Evolutionary conservation across 306 rosid species (phyloP), one percentile per base, ranked within the genome.

Genomic region (Dalbergia oliveri): DNA sequence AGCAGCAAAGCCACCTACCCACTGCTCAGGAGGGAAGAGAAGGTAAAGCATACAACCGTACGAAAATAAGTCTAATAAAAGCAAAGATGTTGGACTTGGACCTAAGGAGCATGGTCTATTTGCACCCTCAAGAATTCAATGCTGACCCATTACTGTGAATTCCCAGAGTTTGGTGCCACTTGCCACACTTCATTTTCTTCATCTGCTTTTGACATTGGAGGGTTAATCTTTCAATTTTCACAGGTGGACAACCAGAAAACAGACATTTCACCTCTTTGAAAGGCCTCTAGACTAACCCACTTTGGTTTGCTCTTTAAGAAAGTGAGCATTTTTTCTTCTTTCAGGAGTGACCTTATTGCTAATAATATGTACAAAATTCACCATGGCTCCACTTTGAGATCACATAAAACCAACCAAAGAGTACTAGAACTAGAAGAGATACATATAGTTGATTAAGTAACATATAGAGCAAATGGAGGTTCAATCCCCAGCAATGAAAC

Each of bases 231-330:
- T 87, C 84, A 83, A 61, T 59, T 84, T 69, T 83, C 82, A 81
- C 41, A 67, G 8, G 69, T 60, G 18, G 49, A 69, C 84, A 75
- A 78, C 60, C 54, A 75, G 81, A 86, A 90, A 82, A 68, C 78
- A 54, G 88, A 91, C 91, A 83, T 77, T 81, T 74, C 80, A 91
- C 90, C 95, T 82, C 81, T 77, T 82, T 84, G 89, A 88, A 82
- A 86, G 83, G 35, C 82, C 87, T 82, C 81, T 64, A 81, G 85
- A 78, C 91, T 82, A 88, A 87, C 87, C 82, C 45, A 14, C 79
- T 81, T 84, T 77, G 86, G 78, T 89, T 89, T 89, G 78, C 65
- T 79, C 80, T 43, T 86, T 77, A 89, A 89, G 93, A 84, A 86
- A 91, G 34, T 75, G 2, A 69, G 4, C 78, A 81, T 14, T 21